A percentile compares a stretch with the other conserved stretches of the same genome.
Conservation (phyloP, 2,329 filamentous ascomycete species). For the Plenodomus tracheiphilus region DNA sequence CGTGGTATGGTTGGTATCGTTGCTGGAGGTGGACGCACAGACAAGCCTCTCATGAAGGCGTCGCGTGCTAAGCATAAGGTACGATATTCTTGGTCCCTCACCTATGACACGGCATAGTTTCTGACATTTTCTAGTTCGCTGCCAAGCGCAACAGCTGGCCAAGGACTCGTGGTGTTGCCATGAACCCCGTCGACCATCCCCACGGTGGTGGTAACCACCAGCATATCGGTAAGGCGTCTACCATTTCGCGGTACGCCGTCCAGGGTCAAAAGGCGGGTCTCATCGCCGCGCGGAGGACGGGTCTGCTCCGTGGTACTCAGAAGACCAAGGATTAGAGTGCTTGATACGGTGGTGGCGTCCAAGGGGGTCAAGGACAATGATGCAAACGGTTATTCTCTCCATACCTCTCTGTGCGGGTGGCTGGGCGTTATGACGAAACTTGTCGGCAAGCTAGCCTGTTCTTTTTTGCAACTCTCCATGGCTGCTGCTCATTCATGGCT, state of each 20-base stretch:
- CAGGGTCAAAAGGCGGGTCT: constrained; percentile 99
- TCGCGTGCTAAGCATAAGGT: constrained; percentile 97
- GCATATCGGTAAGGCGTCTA: constrained; percentile 99
- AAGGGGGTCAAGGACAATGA: constrained; percentile 33
- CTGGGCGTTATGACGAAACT: constrained; percentile 45
- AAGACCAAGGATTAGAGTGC: constrained; percentile 84
- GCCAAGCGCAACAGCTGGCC: constrained; percentile 99
- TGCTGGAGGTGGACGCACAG: constrained; percentile 97
- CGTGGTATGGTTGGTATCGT: constrained; percentile 99
- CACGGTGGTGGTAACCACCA: constrained; percentile 93
- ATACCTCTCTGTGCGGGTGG: constrained; percentile 43
- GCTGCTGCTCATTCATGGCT: background rate
- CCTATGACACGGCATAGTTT: background rate
- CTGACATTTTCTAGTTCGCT: constrained; percentile 65
- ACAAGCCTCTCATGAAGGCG: constrained; percentile 99
- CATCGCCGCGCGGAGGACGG: constrained; percentile 98
- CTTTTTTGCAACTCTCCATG: constrained; percentile 1
- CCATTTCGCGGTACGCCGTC: constrained; percentile 96
- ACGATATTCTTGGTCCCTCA: constrained; percentile 4
- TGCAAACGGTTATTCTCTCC: constrained; percentile 43
- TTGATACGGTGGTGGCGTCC: constrained; percentile 33
- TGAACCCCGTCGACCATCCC: constrained; percentile 99
- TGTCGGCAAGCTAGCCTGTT: constrained; percentile 37
- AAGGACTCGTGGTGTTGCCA: constrained; percentile 99
- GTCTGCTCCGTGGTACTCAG: constrained; percentile 99